Percentiles rank a stretch among this genome's conserved stretches.
phyloP scores from a whole-genome alignment of 768 basidiomycete species.

The Tricholoma saponaceum region DNA sequence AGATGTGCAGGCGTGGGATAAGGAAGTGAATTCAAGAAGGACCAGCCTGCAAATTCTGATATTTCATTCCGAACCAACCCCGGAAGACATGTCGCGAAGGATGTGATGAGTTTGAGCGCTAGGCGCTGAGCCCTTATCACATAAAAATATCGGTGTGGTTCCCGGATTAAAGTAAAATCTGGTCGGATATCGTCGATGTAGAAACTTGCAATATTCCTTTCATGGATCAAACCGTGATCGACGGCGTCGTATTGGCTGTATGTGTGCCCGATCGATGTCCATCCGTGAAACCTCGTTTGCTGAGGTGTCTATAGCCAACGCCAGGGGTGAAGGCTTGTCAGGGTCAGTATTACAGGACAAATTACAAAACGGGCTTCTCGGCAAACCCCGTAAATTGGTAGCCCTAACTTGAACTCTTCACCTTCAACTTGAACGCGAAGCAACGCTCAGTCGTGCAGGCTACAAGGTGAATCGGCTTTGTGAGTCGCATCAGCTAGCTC shows the following conservation, averaged over 20 bases:
- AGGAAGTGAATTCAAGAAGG: not conserved
- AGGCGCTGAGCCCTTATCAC: not conserved
- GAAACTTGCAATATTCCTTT: not conserved
- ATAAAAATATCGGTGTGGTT: not conserved
- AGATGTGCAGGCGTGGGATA: not conserved
- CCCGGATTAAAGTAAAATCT: not conserved
- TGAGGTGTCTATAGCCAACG: not conserved
- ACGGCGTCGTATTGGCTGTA: not conserved
- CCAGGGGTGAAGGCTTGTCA: not conserved
- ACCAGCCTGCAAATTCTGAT: not conserved
- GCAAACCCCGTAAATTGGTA: not conserved
- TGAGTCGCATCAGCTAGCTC: too few relatives aligned
- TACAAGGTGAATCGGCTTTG: too few relatives aligned
- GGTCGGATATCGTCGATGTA: not conserved
- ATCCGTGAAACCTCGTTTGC: not conserved
- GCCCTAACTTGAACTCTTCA: not conserved
- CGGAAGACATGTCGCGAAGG: not conserved
- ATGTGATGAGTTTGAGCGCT: too few relatives aligned
- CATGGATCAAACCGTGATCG: not conserved
- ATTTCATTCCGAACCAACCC: not conserved
- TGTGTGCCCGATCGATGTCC: not conserved
- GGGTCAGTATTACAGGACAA: not conserved
- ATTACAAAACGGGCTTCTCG: not conserved
- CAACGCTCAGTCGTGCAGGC: too few relatives aligned
- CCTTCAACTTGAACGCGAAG: not conserved